A percentile compares a stretch with the other conserved stretches of the same genome.
Evolutionary conservation across 495 filamentous ascomycete species (phyloP).

Genomic region (Hypoxylon cercidicola): DNA sequence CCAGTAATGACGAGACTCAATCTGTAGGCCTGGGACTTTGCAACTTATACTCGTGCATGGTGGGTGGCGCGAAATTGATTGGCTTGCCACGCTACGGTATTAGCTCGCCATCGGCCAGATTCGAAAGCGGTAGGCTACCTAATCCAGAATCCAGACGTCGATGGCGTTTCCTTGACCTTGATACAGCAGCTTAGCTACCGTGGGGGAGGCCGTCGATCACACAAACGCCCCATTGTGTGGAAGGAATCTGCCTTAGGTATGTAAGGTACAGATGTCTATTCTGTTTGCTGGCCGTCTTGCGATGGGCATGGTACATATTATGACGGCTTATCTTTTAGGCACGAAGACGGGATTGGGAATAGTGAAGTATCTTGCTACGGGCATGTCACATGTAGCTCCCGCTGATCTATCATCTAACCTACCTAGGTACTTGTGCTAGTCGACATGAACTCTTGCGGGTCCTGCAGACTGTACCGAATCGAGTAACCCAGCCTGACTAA

Average conservation of each 20-base stretch:
- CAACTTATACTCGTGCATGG: not conserved
- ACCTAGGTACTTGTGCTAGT: slow-evolving; percentile 9
- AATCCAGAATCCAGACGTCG: slow-evolving; percentile 28
- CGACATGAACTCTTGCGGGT: slow-evolving; percentile 5
- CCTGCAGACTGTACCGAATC: slow-evolving; percentile 5
- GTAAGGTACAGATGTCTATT: not conserved
- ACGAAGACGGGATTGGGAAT: slow-evolving; percentile 9
- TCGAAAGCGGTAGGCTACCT: slow-evolving; percentile 26
- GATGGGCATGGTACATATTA: not conserved
- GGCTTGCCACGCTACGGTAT: slow-evolving; percentile 32
- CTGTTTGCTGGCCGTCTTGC: no score
- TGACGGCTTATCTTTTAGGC: not conserved
- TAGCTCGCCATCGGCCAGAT: slow-evolving; percentile 26
- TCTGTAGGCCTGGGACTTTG: not conserved
- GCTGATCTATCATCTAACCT: slow-evolving; percentile 26
- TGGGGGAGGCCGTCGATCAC: slow-evolving; percentile 42
- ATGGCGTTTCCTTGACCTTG: slow-evolving; percentile 33
- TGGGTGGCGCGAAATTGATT: slow-evolving; percentile 26
- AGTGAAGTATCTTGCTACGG: not conserved
- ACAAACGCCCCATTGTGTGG: slow-evolving; percentile 20
- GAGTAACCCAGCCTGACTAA: not conserved
- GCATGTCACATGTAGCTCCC: slow-evolving; percentile 20
- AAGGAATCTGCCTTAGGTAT: slow-evolving; percentile 4
- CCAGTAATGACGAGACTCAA: no score
- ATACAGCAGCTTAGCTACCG: slow-evolving; percentile 4